Conservation (phyloP, 1,139 yeast species). For the Torulaspora globosa region DNA sequence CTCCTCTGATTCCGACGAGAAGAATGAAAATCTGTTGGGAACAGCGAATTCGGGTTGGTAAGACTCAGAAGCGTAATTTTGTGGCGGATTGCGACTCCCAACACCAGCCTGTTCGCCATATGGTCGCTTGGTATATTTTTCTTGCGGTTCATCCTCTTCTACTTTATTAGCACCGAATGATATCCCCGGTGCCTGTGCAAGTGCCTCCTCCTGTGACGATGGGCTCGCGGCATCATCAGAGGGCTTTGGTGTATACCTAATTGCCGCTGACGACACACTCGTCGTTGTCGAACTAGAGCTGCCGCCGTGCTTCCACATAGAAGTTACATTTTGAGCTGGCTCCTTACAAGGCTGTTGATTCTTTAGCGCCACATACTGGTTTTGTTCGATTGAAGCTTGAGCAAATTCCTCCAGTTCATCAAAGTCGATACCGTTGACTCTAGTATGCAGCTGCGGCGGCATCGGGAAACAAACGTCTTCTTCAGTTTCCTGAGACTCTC, state of each 20-base stretch:
- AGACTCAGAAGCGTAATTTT: background rate
- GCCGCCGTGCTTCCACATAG: conserved; percentile 24
- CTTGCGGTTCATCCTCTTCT: conserved; percentile 36
- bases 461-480: conserved; percentile 98
- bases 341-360: conserved; percentile 6
- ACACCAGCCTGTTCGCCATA: conserved; percentile 3
- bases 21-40: conserved; percentile 80
- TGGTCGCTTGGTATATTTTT: conserved; percentile 7
- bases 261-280: conserved; percentile 47
- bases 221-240: conserved; percentile 13
- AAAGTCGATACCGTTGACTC: conserved; percentile 71
- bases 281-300: conserved; percentile 35
- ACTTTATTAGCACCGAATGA: conserved; percentile 40
- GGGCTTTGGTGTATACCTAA: conserved; percentile 54
- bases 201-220: conserved; percentile 10
- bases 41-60: conserved; percentile 27
- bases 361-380: conserved; percentile 9
- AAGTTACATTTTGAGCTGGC: conserved; percentile 14
- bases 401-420: conserved; percentile 76
- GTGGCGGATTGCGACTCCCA: background rate
- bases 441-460: conserved; percentile 57
- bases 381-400: conserved; percentile 42
- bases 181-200: conserved; percentile 27
- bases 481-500: conserved; percentile 80
- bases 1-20: conserved; percentile 74